Evolutionary conservation across 2,329 filamentous ascomycete species (phyloP), one percentile per base, ranked within the genome.

Genomic region (Cytospora paraplurivora): DNA sequence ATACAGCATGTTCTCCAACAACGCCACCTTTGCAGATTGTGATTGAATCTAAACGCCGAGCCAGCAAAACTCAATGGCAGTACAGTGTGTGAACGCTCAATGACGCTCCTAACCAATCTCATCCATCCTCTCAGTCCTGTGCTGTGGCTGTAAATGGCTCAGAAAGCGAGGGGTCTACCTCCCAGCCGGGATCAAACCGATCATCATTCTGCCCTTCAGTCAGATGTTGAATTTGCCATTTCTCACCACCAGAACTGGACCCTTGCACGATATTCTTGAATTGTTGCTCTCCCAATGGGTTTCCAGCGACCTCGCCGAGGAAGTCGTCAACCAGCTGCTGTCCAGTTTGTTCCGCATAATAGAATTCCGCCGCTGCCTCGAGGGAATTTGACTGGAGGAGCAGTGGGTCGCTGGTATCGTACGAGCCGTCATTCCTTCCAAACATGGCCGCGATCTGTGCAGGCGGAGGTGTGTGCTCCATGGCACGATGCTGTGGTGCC

Each of bases 401-500:
- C 51, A 66, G 50, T n/a, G 64, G 64, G 15, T 66, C 56, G 57
- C 51, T 58, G 7, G 55, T 38, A 19, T 66, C 58, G 37, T 64
- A 66, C 4, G 54, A 34, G 15, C 32, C 37, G 21, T 61, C 57
- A 44, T 34, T 38, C 27, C 51, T 51, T 10, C 27, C 19, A 50
- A 60, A 65, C 37, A 60, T 37, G 1, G 51, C 51, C 1, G 33
- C 37, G 35, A 64, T 55, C 17, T 62, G 59, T n/a, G 49, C 49
- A 10, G 61, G 56, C 15, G 60, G 62, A 12, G 56, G 35, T 5
- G 62, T 66, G 17, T 67, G 61, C 21, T 70, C 69, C 49, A 69
- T 34, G 6, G 62, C 62, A 5, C 69, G 68, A 3, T 69, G 69
- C 55, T 67, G 67, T 27, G 59, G 60, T 34, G 60, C 59, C 33